These are phyloP conservation scores for Persicaria tinctoria DNA, from an alignment of 148 eudicot genomes.

Conservation along the genomic window DNA sequence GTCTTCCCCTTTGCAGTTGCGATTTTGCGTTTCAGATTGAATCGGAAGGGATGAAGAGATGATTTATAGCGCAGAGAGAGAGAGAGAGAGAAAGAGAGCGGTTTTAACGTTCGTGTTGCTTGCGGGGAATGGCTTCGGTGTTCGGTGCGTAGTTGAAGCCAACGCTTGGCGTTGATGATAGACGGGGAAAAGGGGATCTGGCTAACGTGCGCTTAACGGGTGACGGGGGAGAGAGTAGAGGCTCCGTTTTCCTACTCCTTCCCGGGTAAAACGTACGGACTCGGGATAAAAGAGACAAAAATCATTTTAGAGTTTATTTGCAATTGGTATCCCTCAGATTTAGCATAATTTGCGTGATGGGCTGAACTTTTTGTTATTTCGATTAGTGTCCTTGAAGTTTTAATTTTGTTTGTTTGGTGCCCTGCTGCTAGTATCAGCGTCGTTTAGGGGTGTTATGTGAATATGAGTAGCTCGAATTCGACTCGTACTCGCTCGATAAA, in stretches of 20 bases:
- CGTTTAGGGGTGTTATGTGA: too few species aligned
- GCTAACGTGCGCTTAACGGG: constrained; percentile 8
- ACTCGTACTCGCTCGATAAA: too few species aligned
- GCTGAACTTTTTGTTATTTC: too few species aligned
- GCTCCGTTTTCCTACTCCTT: background rate
- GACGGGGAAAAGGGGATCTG: background rate
- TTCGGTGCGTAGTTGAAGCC: background rate
- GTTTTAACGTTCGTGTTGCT: constrained; percentile 16
- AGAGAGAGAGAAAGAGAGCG: constrained; percentile 11
- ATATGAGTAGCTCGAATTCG: too few species aligned
- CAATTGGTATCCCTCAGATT: too few species aligned
- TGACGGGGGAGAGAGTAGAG: background rate
- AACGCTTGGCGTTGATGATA: background rate
- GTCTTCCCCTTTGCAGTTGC: background rate
- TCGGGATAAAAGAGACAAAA: too few species aligned
- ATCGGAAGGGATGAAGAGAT: background rate
- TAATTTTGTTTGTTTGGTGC: too few species aligned
- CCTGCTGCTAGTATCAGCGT: too few species aligned
- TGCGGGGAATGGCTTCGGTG: constrained; percentile 7
- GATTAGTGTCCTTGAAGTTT: too few species aligned
- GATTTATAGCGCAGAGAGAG: constrained; percentile 8
- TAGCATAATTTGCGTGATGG: too few species aligned
- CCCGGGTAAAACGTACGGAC: background rate
- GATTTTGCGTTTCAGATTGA: background rate
- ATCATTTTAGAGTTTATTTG: too few species aligned